phyloP scores from a whole-genome alignment of 2,329 filamentous ascomycete species.

The Penicillium sp. region DNA sequence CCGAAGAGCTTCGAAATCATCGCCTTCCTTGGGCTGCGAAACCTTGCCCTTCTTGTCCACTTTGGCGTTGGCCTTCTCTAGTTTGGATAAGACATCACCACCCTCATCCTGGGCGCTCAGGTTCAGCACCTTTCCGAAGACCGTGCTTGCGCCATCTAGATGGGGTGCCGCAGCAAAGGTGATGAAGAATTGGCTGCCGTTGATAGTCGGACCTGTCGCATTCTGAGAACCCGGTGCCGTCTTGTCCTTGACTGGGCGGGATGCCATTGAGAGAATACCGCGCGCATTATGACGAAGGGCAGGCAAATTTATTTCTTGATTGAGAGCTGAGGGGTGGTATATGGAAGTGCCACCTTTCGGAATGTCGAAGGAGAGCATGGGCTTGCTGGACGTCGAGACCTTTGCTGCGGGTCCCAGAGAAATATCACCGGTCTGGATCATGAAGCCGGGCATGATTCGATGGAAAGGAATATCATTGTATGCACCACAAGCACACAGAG shows the following conservation, averaged over 20 bases:
- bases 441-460: slow-evolving; percentile 66
- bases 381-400: slow-evolving; percentile 44
- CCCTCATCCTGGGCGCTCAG: slow-evolving; percentile 48
- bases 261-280: slow-evolving; percentile 64
- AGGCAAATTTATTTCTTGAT: slow-evolving; percentile 65
- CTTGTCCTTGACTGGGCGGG: slow-evolving; percentile 51
- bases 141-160: slow-evolving; percentile 69
- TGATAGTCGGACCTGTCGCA: slow-evolving; percentile 45
- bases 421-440: slow-evolving; percentile 65
- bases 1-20: slow-evolving; percentile 54
- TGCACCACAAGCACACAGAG: slow-evolving; percentile 64
- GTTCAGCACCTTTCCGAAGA: slow-evolving; percentile 65
- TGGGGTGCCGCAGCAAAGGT: slow-evolving; percentile 65
- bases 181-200: slow-evolving; percentile 68
- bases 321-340: slow-evolving; percentile 55
- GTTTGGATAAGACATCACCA: slow-evolving; percentile 49
- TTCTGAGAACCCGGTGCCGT: slow-evolving; percentile 53
- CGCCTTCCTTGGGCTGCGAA: slow-evolving; percentile 46
- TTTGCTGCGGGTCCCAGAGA: slow-evolving; percentile 50
- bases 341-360: slow-evolving; percentile 63
- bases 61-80: slow-evolving; percentile 63
- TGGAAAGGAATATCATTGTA: slow-evolving; percentile 68
- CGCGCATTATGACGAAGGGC: slow-evolving; percentile 61
- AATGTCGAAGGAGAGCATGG: slow-evolving; percentile 51
- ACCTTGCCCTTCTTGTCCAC: slow-evolving; percentile 68